Conservation (phyloP, 2,329 filamentous ascomycete genomes). For the Fusarium anguioides region DNA sequence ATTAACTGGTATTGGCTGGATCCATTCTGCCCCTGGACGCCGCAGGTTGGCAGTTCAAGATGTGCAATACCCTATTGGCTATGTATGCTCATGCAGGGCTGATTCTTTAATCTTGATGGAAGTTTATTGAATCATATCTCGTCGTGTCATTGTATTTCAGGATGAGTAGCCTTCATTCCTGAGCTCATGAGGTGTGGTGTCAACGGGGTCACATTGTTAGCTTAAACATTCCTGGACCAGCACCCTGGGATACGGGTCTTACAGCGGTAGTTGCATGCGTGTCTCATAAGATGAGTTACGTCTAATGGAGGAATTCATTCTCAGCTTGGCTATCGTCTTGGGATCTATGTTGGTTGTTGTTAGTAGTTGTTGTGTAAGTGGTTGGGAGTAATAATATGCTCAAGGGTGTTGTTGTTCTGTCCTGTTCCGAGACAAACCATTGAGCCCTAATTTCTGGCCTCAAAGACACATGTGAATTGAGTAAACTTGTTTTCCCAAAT, state of each 20-base stretch:
- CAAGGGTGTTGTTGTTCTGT: no score
- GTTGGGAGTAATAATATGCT: no score
- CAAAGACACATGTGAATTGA: neutral
- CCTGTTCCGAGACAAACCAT: neutral
- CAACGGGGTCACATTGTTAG: neutral
- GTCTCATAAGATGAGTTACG: slow-evolving; percentile 12
- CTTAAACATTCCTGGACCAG: slow-evolving; percentile 29
- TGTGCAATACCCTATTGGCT: neutral
- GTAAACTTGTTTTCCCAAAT: neutral
- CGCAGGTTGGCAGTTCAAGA: slow-evolving; percentile 20
- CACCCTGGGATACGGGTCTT: slow-evolving; percentile 20
- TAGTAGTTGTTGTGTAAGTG: neutral
- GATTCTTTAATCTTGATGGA: neutral
- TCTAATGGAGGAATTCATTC: neutral
- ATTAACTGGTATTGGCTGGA: slow-evolving; percentile 1
- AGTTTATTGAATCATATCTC: slow-evolving; percentile 4
- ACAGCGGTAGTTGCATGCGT: neutral
- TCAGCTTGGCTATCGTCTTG: neutral
- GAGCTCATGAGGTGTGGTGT: slow-evolving; percentile 15
- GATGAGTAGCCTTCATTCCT: slow-evolving; percentile 23
- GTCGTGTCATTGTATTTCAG: slow-evolving; percentile 13
- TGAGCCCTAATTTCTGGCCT: neutral
- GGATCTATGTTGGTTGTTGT: neutral
- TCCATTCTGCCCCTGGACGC: slow-evolving; percentile 29
- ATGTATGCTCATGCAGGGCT: neutral